Base-by-base conservation (phyloP, 257 asterid genomes). In the Nicotiana tomentosiformis region DNA sequence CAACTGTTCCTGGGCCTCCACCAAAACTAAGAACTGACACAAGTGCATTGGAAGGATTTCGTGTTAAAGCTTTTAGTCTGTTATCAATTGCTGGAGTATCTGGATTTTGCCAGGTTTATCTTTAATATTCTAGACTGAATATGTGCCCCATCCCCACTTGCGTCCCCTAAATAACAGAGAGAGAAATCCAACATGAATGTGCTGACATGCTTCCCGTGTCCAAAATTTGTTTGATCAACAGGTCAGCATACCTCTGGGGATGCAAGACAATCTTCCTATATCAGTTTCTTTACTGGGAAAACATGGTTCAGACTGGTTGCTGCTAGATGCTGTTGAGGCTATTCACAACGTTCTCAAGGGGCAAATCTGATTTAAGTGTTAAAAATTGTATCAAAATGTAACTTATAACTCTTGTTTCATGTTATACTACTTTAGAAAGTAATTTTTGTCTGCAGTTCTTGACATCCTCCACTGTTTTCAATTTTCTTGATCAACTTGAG, bases 1-100 rank as follows among this genome's bases (percentile, higher is more conserved):
- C 99, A 39, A 94, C 94, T 18, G 97, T 94, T 72, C 97, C 98
- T 10, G 96, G 98, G 55, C 96, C 95, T 81, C 97, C 98, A 17
- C 99, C 98, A 10, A 90, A 89, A 90, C 91, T 95, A 78, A 89
- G 90, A 82, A 89, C 90, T 3, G 98, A 93, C 37, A 84, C 97
- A 10, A 85, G 87, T 53, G 26, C 90, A 10, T 82, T 93, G 80
- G 98, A 94, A 86, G 82, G 33, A 16, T 93, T 93, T 66, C 97
- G 97, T n/a, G 94, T 93, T 55, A 93, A 93, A 84, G 99, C 98
- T 53, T 94, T 94, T 82, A 87, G 98, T 78, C 86, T 95, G 87
- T 88, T 93, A 77, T 94, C 99, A 43, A 88, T 95, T 80, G 97
- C 97, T 46, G 98, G 97, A 83, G 92, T 94, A 51, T 95, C 99